phyloP scores from a whole-genome alignment of 805 yeast genomes.

The Pichia eremophila region DNA sequence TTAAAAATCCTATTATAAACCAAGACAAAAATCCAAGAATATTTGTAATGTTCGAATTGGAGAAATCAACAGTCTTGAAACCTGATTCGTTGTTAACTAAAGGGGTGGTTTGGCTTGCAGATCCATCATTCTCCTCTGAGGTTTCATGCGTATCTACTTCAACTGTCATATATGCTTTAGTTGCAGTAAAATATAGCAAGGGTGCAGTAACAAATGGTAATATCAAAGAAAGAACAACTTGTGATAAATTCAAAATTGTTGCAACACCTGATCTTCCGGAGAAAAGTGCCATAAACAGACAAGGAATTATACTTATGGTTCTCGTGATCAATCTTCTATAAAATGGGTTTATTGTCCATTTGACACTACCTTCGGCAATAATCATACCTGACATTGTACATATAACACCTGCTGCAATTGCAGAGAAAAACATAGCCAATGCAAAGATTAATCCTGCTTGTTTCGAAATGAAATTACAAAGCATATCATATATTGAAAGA shows the following conservation, averaged over 20 bases:
- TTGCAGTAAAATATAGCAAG: conserved; percentile 70
- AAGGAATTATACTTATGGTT: conserved; percentile 70
- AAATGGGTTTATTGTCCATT: conserved; percentile 79
- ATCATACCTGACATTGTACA: conserved; percentile 92
- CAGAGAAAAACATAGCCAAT: conserved; percentile 74
- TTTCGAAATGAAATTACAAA: conserved; percentile 53
- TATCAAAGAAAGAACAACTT: conserved; percentile 72
- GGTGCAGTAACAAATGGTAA: conserved; percentile 84
- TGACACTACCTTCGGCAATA: conserved; percentile 82
- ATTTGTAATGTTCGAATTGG: conserved; percentile 55
- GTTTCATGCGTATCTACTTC: conserved; percentile 15
- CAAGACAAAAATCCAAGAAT: conserved; percentile 48
- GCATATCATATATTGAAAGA: conserved; percentile 61
- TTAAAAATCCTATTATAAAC: conserved; percentile 63
- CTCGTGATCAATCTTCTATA: conserved; percentile 70
- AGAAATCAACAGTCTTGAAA: conserved; percentile 36
- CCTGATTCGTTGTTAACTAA: background rate
- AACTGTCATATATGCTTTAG: conserved; percentile 58
- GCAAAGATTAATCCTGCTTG: conserved; percentile 80
- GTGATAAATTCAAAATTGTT: conserved; percentile 72
- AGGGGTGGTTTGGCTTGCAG: background rate
- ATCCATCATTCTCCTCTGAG: too few species aligned
- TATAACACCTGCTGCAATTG: conserved; percentile 86
- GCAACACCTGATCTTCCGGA: conserved; percentile 69
- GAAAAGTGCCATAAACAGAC: conserved; percentile 58